phyloP scores from a whole-genome alignment of 352 stramenopile species.

The Phytophthora sojae region DNA sequence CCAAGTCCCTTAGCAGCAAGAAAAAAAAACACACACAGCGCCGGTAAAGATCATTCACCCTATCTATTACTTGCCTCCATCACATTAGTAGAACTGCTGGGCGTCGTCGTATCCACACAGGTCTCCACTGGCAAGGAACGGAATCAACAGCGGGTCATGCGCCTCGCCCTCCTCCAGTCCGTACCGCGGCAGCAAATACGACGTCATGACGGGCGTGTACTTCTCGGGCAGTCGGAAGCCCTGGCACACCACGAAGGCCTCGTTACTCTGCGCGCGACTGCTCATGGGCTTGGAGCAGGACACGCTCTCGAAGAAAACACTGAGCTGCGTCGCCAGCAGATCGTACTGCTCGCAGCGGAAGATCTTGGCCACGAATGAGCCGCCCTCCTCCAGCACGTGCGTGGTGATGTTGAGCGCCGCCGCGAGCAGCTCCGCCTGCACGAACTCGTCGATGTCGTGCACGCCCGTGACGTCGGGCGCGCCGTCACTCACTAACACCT shows the following conservation, averaged over 20 bases:
- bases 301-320: constrained; percentile 96
- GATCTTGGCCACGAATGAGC: constrained; percentile 99
- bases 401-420: constrained; percentile 98
- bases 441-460: constrained; percentile 99
- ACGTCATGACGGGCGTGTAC: constrained; percentile 91
- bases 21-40: background rate
- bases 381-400: constrained; percentile 92
- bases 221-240: constrained; percentile 87
- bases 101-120: constrained; percentile 91
- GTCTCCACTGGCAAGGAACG: constrained; percentile 94
- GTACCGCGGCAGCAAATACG: constrained; percentile 74
- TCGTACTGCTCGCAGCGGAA: constrained; percentile 98
- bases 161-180: constrained; percentile 52
- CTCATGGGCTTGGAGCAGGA: constrained; percentile 97
- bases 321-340: constrained; percentile 96
- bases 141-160: constrained; percentile 80
- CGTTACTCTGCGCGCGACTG: constrained; percentile 96
- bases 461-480: constrained; percentile 99
- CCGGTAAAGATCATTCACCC: constrained; percentile 6
- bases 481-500: constrained; percentile 99
- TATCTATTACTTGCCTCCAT: constrained; percentile 26
- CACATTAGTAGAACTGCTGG: constrained; percentile 58
- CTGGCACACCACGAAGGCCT: constrained; percentile 97
- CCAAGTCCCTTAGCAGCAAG: constrained; percentile 28
- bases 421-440: constrained; percentile 96